Evolutionary conservation across 140 eudicot genomes (phyloP).

Genomic region (Bidens hawaiensis): DNA sequence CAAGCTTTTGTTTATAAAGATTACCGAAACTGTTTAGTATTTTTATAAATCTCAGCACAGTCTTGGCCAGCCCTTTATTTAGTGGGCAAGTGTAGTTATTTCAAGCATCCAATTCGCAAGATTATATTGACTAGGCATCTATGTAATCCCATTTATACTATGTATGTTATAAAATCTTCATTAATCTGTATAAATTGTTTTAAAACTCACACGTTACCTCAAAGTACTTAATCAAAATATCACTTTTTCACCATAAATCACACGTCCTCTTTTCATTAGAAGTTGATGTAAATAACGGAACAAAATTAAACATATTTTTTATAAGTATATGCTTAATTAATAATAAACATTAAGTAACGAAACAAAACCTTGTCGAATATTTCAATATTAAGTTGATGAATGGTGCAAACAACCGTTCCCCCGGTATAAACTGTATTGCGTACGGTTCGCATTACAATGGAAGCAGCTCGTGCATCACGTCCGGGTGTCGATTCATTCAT

Average conservation of each 20-base stretch:
- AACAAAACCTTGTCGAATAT: conserved; percentile 88
- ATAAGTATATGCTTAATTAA: not conserved
- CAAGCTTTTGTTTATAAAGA: not conserved
- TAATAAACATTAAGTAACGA: not conserved
- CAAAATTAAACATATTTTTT: not conserved
- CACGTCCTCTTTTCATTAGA: conserved; percentile 83
- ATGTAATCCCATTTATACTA: conserved; percentile 58
- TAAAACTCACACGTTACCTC: conserved; percentile 47
- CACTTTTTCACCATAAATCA: conserved; percentile 85
- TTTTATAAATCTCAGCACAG: conserved; percentile 56
- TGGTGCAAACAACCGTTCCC: conserved; percentile 96
- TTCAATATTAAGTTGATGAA: conserved; percentile 92
- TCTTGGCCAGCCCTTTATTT: conserved; percentile 69
- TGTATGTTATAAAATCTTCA: conserved; percentile 3
- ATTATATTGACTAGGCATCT: conserved; percentile 64
- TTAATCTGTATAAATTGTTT: conserved; percentile 6
- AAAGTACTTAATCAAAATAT: conserved; percentile 66
- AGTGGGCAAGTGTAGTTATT: conserved; percentile 64
- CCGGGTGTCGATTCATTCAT: conserved; percentile 99
- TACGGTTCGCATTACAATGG: conserved; percentile 93
- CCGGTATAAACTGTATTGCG: conserved; percentile 96
- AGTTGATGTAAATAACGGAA: conserved; percentile 48
- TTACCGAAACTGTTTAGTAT: conserved; percentile 69
- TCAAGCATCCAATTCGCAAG: conserved; percentile 99
- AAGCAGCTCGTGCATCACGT: conserved; percentile 98